Conservation (phyloP, 192 early-diverging fungal species). For the Lobosporangium transversale region DNA sequence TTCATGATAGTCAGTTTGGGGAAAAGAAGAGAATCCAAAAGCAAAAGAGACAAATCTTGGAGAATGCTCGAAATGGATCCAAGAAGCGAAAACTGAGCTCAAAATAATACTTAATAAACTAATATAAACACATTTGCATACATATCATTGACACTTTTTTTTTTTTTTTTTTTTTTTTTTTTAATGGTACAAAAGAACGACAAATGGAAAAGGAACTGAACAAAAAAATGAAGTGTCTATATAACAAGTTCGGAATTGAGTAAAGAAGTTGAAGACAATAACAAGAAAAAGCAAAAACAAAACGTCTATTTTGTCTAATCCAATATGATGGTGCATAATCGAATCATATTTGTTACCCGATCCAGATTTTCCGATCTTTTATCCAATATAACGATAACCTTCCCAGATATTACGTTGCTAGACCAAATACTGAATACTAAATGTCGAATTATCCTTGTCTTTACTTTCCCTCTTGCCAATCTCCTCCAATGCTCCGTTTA, state of each 20-base stretch:
- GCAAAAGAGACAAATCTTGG: slow-evolving; percentile 62
- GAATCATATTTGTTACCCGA: background rate
- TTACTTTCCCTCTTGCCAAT: background rate
- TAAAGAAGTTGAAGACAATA: too few relatives aligned
- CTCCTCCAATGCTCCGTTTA: background rate
- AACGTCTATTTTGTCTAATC: background rate
- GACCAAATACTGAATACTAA: too few relatives aligned
- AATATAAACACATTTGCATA: background rate
- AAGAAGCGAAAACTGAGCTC: too few relatives aligned
- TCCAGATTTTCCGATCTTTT: too few relatives aligned
- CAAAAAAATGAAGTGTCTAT: slow-evolving; percentile 1
- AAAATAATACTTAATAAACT: slow-evolving; percentile 1
- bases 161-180: background rate
- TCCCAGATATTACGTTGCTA: too few relatives aligned
- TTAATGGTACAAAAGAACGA: slow-evolving; percentile 26
- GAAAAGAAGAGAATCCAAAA: slow-evolving; percentile 66
- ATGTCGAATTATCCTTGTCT: too few relatives aligned
- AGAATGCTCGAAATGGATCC: slow-evolving; percentile 25
- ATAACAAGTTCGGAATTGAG: background rate
- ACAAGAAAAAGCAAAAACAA: too few relatives aligned
- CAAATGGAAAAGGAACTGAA: background rate
- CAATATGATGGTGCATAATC: too few relatives aligned
- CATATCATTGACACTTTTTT: background rate
- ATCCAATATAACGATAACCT: too few relatives aligned
- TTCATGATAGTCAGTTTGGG: slow-evolving; percentile 63